phyloP scores from a whole-genome alignment of 768 basidiomycete genomes.

The Punctularia strigosozonata region DNA sequence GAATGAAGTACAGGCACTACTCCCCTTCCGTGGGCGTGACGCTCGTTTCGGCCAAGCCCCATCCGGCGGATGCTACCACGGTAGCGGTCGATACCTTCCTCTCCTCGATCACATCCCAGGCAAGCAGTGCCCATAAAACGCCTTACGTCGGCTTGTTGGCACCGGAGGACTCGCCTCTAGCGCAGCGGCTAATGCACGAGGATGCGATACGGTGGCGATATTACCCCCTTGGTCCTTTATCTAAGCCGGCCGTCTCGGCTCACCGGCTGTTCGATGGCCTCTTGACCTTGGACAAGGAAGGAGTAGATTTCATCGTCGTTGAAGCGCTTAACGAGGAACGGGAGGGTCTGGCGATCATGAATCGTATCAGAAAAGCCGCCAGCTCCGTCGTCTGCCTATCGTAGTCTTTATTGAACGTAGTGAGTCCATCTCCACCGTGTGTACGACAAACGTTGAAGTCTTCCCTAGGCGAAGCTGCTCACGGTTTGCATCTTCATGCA shows the following conservation, averaged over 20 bases:
- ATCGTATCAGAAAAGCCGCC: slow-evolving; percentile 84
- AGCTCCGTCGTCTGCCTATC: too few species aligned
- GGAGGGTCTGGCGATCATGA: slow-evolving; percentile 92
- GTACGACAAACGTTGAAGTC: too few species aligned
- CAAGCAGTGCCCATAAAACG: slow-evolving; percentile 20
- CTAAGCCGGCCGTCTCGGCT: slow-evolving; percentile 58
- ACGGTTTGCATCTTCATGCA: too few species aligned
- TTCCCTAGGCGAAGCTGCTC: too few species aligned
- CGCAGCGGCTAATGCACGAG: slow-evolving; percentile 12
- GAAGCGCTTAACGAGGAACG: slow-evolving; percentile 73
- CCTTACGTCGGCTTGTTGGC: slow-evolving; percentile 50
- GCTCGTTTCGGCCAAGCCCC: slow-evolving; percentile 43
- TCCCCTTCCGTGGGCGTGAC: slow-evolving; percentile 82
- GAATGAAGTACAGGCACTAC: slow-evolving; percentile 99
- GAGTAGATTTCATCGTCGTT: slow-evolving; percentile 74
- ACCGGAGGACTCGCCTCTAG: slow-evolving; percentile 41
- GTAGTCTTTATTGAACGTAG: too few species aligned
- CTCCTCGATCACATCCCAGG: too few species aligned
- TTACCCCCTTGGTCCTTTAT: slow-evolving; percentile 33
- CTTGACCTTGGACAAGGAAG: slow-evolving; percentile 62
- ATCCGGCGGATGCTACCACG: slow-evolving; percentile 23
- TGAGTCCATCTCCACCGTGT: too few species aligned
- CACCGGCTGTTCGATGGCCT: slow-evolving; percentile 82
- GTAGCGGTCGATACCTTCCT: slow-evolving; percentile 27
- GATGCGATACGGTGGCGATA: slow-evolving; percentile 39